Evolutionary conservation across 2,329 filamentous ascomycete species (phyloP), one percentile per base, ranked within the genome.

Genomic region (Furcasterigmium furcatum): DNA sequence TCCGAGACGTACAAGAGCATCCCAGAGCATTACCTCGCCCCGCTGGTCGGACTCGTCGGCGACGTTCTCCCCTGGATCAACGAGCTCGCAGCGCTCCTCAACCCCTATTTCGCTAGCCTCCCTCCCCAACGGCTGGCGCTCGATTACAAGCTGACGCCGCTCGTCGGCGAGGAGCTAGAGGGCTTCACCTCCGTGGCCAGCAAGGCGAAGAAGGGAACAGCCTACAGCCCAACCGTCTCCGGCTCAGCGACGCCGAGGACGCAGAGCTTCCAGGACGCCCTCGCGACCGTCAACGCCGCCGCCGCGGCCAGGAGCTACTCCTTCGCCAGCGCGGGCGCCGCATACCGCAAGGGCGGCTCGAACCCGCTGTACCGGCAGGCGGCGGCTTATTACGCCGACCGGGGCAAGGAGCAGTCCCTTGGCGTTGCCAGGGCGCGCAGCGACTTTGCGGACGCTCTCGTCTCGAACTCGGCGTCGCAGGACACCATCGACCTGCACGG

Each of bases 401-500:
- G 87, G 10, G 86, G 82, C 2, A 82, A 84, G 19, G 82, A 88
- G 39, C 77, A 83, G 47, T 71, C 79, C 5, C 75, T 72, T 12
- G 71, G 72, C 36, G 78, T 83, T 3, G 77, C 79, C 50, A 69
- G 70, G 16, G 77, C 82, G n/a, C 72, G 73, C 16, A 82, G 82
- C n/a, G 72, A 73, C 1, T 83, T 83, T 1, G 88, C 90, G 2
- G 86, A 94, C 56, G 66, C 77, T 0, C 73, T 85, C 4, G 91
- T 92, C 74, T 83, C 10, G 60, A 68, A 9, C 85, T 91, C 58
- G 91, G 88, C 42, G 76, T 74, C 0, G 24, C 20, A 62, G 2
- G 72, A 66, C 1, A 70, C 75, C 18, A 72, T 95, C 8, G 92
- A 97, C 63, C 71, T 97, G 21, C 92, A 97, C 62, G 89, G 90